Evolutionary conservation across 148 eudicot genomes (phyloP).

Genomic region (Rhododendron ovatum): DNA sequence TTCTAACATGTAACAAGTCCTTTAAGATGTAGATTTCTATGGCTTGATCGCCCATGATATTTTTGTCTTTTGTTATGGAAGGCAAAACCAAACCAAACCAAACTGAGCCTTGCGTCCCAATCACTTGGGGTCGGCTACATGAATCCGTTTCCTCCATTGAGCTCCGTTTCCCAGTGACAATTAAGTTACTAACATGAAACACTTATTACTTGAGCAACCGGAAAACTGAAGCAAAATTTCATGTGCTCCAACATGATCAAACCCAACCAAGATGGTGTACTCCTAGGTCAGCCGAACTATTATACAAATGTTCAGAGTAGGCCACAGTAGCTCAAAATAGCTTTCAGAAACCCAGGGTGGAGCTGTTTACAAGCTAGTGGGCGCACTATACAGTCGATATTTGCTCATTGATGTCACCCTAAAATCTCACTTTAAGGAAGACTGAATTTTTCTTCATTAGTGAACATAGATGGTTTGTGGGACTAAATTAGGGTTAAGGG

Average conservation of each 20-base stretch:
- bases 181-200: not conserved
- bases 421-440: not conserved
- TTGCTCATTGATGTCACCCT: not conserved
- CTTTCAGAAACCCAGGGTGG: constrained; percentile 2
- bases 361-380: not conserved
- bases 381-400: not conserved
- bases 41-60: not conserved
- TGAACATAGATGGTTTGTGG: not conserved
- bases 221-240: not conserved
- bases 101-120: no score
- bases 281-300: not conserved
- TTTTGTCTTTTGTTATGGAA: not conserved
- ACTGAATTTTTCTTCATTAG: not conserved
- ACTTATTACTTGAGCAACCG: not conserved
- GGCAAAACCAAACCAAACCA: not conserved
- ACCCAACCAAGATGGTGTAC: not conserved
- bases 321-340: not conserved
- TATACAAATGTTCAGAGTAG: not conserved
- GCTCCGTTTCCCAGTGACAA: not conserved
- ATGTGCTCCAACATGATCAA: not conserved
- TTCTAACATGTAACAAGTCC: not conserved
- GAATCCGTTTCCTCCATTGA: no score
- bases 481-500: not conserved
- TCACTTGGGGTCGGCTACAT: no score
- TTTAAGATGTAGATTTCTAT: not conserved